Percentiles rank a stretch among this genome's conserved stretches.
Conservation (phyloP, 2,329 filamentous ascomycete genomes). For the Fusarium compactum region DNA sequence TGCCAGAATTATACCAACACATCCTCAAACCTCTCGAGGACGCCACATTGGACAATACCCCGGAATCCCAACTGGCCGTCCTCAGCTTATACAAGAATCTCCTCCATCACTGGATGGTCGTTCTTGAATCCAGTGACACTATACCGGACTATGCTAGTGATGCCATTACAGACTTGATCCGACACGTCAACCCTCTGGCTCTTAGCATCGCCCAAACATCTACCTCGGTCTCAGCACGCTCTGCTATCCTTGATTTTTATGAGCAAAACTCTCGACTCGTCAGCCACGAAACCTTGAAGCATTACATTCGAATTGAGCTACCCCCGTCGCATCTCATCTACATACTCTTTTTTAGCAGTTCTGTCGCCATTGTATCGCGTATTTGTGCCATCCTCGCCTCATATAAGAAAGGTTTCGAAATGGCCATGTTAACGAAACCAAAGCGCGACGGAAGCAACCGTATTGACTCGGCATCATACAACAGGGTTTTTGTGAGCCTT, state of each 20-base stretch:
- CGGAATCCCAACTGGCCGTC: slow-evolving; percentile 68
- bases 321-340: slow-evolving; percentile 78
- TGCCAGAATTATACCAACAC: slow-evolving; percentile 62
- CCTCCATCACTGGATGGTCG: slow-evolving; percentile 69
- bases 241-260: slow-evolving; percentile 77
- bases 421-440: slow-evolving; percentile 63
- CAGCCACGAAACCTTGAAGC: slow-evolving; percentile 62
- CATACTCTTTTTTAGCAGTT: slow-evolving; percentile 74
- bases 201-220: slow-evolving; percentile 70
- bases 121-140: slow-evolving; percentile 56
- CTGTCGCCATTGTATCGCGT: slow-evolving; percentile 73
- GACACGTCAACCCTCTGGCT: slow-evolving; percentile 66
- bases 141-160: slow-evolving; percentile 53
- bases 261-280: slow-evolving; percentile 70
- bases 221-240: slow-evolving; percentile 58
- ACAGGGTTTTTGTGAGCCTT: slow-evolving; percentile 70
- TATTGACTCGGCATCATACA: slow-evolving; percentile 60
- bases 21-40: slow-evolving; percentile 66
- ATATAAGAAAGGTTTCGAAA: slow-evolving; percentile 82
- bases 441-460: slow-evolving; percentile 44
- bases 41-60: slow-evolving; percentile 61
- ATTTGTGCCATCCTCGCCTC: slow-evolving; percentile 75
- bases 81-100: slow-evolving; percentile 76
- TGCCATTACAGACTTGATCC: slow-evolving; percentile 57
- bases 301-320: slow-evolving; percentile 73